These are phyloP conservation scores for Pseudocercospora cruenta DNA, from an alignment of 2,329 filamentous ascomycete genomes.

Conservation along the genomic window DNA sequence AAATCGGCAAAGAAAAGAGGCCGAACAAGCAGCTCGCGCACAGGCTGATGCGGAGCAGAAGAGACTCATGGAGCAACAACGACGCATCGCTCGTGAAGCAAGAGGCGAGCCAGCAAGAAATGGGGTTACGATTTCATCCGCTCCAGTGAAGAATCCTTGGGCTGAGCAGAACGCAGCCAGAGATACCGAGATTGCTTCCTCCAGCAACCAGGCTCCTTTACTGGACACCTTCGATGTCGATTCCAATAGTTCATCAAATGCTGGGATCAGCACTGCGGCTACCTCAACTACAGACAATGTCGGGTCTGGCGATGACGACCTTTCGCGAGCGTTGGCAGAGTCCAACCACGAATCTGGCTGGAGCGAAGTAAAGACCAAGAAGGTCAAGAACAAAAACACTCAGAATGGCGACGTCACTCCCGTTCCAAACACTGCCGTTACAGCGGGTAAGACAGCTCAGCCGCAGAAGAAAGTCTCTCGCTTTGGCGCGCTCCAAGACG, in stretches of 20 bases:
- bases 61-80: slow-evolving; percentile 76
- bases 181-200: slow-evolving; percentile 15
- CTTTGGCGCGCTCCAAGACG: neutral
- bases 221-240: slow-evolving; percentile 56
- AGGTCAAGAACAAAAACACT: slow-evolving; percentile 53
- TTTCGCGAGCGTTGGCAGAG: slow-evolving; percentile 54
- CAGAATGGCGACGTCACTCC: slow-evolving; percentile 27
- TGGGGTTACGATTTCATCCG: slow-evolving; percentile 58
- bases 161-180: slow-evolving; percentile 37
- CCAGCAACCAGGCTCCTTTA: slow-evolving; percentile 35
- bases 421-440: neutral
- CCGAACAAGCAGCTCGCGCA: slow-evolving; percentile 72
- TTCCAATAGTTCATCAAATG: slow-evolving; percentile 46
- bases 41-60: slow-evolving; percentile 80
- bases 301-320: slow-evolving; percentile 65
- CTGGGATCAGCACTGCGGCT: slow-evolving; percentile 43
- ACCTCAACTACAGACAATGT: slow-evolving; percentile 48
- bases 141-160: slow-evolving; percentile 60
- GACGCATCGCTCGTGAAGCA: slow-evolving; percentile 76
- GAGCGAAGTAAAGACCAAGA: slow-evolving; percentile 64
- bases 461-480: neutral
- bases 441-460: neutral
- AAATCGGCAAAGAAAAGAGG: slow-evolving; percentile 86
- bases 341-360: slow-evolving; percentile 58
- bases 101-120: slow-evolving; percentile 85